Conservation (phyloP, 1,284 basidiomycete genomes). For the Marasmius tenuissimus region DNA sequence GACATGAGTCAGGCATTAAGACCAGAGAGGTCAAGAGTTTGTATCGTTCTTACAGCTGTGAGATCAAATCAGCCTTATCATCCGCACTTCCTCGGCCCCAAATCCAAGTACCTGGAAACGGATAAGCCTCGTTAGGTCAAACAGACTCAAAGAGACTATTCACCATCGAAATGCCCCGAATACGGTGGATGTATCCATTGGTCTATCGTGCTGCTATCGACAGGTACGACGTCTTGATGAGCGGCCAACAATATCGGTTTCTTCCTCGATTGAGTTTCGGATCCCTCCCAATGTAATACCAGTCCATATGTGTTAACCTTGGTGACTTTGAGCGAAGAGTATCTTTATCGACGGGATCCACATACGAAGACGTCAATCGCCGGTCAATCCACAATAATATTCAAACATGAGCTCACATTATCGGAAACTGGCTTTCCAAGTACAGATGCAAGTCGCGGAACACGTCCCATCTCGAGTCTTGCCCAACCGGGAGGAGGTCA, state of each 20-base stretch:
- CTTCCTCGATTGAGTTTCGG: conserved; percentile 37
- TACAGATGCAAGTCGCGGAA: conserved; percentile 43
- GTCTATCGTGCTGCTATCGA: conserved; percentile 46
- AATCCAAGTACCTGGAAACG: conserved; percentile 42
- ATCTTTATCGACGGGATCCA: not conserved
- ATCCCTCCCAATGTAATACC: conserved; percentile 63
- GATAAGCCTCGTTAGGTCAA: not conserved
- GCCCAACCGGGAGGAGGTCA: conserved; percentile 37
- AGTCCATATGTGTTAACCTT: conserved; percentile 63
- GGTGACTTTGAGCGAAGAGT: conserved; percentile 39
- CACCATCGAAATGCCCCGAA: conserved; percentile 48
- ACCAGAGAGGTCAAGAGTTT: not conserved
- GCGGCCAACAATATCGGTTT: conserved; percentile 65
- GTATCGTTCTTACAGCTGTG: conserved; percentile 42
- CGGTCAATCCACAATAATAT: not conserved
- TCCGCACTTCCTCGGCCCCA: conserved; percentile 68
- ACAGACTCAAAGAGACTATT: conserved; percentile 4
- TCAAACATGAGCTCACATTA: conserved; percentile 28
- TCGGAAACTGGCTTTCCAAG: conserved; percentile 38
- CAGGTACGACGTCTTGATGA: conserved; percentile 63
- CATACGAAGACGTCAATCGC: not conserved
- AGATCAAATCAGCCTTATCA: conserved; percentile 63
- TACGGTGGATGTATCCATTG: conserved; percentile 56
- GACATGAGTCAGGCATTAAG: not conserved
- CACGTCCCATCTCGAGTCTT: conserved; percentile 45